Percentiles rank a stretch among this genome's conserved stretches.
Evolutionary conservation across 2,329 filamentous ascomycete species (phyloP).

Genomic region (Tolypocladium tundrense): DNA sequence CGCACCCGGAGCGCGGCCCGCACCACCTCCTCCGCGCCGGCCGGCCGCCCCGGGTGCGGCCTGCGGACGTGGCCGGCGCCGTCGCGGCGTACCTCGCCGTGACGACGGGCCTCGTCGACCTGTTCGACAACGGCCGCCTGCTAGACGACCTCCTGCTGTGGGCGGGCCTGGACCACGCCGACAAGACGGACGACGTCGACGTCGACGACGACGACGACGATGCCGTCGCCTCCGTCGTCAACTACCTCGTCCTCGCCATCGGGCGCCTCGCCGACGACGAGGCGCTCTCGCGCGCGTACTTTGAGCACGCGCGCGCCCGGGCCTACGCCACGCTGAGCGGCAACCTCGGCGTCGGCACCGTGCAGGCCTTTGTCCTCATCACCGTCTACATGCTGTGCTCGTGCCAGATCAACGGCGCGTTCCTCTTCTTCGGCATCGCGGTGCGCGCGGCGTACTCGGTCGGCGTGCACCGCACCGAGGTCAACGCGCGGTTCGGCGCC

Average conservation of each 20-base stretch:
- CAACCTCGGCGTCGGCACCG: constrained; percentile 36
- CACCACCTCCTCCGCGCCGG: not conserved
- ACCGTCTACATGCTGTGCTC: constrained; percentile 44
- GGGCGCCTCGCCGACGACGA: constrained; percentile 33
- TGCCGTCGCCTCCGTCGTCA: constrained; percentile 26
- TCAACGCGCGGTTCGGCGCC: constrained; percentile 39
- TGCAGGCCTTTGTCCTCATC: constrained; percentile 39
- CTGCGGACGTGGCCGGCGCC: constrained; percentile 14
- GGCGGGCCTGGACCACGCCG: constrained; percentile 20
- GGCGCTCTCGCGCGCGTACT: constrained; percentile 31
- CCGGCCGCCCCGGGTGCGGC: constrained; percentile 14
- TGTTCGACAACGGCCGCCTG: constrained; percentile 33
- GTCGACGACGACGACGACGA: too few relatives aligned
- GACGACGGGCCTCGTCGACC: constrained; percentile 36
- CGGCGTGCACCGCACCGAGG: constrained; percentile 42
- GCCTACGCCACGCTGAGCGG: constrained; percentile 34
- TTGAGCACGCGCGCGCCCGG: constrained; percentile 36
- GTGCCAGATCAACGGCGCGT: constrained; percentile 45
- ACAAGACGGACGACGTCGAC: constrained; percentile 21
- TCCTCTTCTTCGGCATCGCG: constrained; percentile 43
- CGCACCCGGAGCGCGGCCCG: constrained; percentile 1
- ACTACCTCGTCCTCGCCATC: constrained; percentile 41
- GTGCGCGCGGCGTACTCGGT: constrained; percentile 42
- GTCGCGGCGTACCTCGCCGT: constrained; percentile 26
- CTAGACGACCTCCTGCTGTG: constrained; percentile 30